phyloP scores from a whole-genome alignment of 306 rosid genomes.

The Cicer pinnatifidum region DNA sequence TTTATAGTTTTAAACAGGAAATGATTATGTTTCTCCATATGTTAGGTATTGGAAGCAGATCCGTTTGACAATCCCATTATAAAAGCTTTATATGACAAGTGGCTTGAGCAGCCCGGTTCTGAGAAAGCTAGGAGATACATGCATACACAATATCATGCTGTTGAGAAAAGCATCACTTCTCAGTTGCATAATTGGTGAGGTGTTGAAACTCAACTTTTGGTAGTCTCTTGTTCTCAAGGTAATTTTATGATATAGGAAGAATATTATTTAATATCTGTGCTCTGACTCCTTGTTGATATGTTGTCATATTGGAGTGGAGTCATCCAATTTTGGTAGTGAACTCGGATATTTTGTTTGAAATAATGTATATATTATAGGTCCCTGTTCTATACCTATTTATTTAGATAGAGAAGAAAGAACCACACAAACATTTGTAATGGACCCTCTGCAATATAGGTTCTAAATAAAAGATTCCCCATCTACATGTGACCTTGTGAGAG shows the following conservation, averaged over 20 bases:
- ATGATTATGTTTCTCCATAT: slow-evolving; percentile 23
- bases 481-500: background rate
- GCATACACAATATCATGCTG: slow-evolving; percentile 81
- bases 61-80: slow-evolving; percentile 72
- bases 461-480: slow-evolving; percentile 37
- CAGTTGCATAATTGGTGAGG: slow-evolving; percentile 89
- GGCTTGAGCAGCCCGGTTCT: slow-evolving; percentile 93
- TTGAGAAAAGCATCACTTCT: slow-evolving; percentile 86
- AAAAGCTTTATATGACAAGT: slow-evolving; percentile 66
- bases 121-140: slow-evolving; percentile 77
- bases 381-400: slow-evolving; percentile 31
- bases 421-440: slow-evolving; percentile 38
- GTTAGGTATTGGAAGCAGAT: slow-evolving; percentile 65
- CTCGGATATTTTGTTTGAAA: slow-evolving; percentile 14
- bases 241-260: slow-evolving; percentile 16
- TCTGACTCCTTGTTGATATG: slow-evolving; percentile 42
- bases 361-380: slow-evolving; percentile 48
- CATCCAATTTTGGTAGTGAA: slow-evolving; percentile 59
- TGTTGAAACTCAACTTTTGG: slow-evolving; percentile 20
- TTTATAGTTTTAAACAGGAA: slow-evolving; percentile 28
- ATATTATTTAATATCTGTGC: slow-evolving; percentile 17
- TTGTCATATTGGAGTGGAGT: slow-evolving; percentile 52
- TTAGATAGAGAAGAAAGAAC: slow-evolving; percentile 40
- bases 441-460: slow-evolving; percentile 37
- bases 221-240: slow-evolving; percentile 42